Base-by-base conservation (phyloP, 2,329 filamentous ascomycete genomes). In the Mycosphaerella arachidis region DNA sequence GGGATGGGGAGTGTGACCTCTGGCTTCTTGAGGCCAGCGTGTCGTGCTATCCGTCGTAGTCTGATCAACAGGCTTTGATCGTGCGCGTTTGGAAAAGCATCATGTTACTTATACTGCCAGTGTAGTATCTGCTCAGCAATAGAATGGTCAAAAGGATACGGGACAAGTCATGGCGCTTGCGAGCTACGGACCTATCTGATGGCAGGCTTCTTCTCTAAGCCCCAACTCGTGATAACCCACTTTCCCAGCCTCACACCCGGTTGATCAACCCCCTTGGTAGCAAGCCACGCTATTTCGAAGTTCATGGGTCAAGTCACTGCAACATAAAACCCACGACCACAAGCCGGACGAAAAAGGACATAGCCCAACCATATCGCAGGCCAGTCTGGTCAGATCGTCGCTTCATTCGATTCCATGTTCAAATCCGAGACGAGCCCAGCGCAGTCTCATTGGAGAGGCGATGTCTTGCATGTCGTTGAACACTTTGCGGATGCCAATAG, bases 311-410 rank as follows among this genome's bases (percentile, higher is more conserved):
- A 63, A 4, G 86, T 69, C 18, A 88, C 2, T 82, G 81, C 4
- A 80, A 60, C 43, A 85, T 72, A 65, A 88, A 63, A 1, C 80
- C 78, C n/a, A 86, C 75, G 24, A 74, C 74, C 67, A 85, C 77
- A 91, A 91, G 20, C 88, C 84, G 60, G 81, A 87, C 43, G 83
- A 83, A 56, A 67, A 64, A 1, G 63, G 61, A 51, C 65, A 67
- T n/a, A 92, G 79, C 1, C 86, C 86, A 10, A 92, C 81, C 0
- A 87, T 88, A 69, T 92, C 89, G 2, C 92, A 80, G 0, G 88
- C 85, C 35, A 91, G 76, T n/a, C 88, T 82, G 2, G 88, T 90
- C 63, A 89, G 89, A 71, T 90, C 86, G 20, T 88, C 85, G 0
- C 83, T 81, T 0, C 84, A 82, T 48, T 79, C 75, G 59, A 92